These are phyloP conservation scores for Parmelia sp. DNA, from an alignment of 495 filamentous ascomycete genomes.

Conservation along the genomic window DNA sequence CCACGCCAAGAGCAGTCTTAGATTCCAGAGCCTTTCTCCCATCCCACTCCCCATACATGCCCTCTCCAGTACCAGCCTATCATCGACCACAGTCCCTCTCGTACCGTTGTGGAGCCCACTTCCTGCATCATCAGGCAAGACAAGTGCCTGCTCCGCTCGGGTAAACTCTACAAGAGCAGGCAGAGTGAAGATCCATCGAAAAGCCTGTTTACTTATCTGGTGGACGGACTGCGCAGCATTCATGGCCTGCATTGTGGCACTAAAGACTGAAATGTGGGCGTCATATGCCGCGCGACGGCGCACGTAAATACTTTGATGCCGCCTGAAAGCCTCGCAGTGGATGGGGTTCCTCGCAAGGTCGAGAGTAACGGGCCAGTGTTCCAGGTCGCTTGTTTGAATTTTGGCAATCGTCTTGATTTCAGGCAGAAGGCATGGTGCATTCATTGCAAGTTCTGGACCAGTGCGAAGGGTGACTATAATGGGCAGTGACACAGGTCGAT, in stretches of 20 bases:
- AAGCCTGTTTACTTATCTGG: conserved; percentile 35
- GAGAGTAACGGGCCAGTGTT: conserved; percentile 80
- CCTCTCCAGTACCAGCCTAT: conserved; percentile 61
- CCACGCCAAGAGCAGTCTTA: conserved; percentile 79
- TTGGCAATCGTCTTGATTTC: conserved; percentile 61
- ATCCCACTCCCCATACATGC: conserved; percentile 53
- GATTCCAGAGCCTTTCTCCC: conserved; percentile 65
- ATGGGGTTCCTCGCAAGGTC: conserved; percentile 63
- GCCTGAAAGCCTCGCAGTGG: conserved; percentile 61
- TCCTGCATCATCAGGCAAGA: conserved; percentile 54
- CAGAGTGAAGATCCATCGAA: conserved; percentile 76
- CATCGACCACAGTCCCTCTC: conserved; percentile 67
- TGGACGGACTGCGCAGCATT: conserved; percentile 31
- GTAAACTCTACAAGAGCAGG: conserved; percentile 58
- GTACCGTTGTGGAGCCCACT: conserved; percentile 43
- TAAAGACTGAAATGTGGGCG: conserved; percentile 63
- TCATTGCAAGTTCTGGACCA: conserved; percentile 39
- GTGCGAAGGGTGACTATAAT: conserved; percentile 51
- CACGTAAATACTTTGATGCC: conserved; percentile 72
- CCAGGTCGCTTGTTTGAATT: conserved; percentile 60
- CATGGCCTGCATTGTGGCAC: conserved; percentile 64
- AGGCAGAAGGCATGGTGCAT: conserved; percentile 78
- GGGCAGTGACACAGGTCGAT: conserved; percentile 67
- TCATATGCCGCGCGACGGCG: conserved; percentile 68
- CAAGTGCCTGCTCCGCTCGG: conserved; percentile 66